Base-by-base conservation (phyloP, 2,329 filamentous ascomycete genomes). In the Monosporascus sp. region DNA sequence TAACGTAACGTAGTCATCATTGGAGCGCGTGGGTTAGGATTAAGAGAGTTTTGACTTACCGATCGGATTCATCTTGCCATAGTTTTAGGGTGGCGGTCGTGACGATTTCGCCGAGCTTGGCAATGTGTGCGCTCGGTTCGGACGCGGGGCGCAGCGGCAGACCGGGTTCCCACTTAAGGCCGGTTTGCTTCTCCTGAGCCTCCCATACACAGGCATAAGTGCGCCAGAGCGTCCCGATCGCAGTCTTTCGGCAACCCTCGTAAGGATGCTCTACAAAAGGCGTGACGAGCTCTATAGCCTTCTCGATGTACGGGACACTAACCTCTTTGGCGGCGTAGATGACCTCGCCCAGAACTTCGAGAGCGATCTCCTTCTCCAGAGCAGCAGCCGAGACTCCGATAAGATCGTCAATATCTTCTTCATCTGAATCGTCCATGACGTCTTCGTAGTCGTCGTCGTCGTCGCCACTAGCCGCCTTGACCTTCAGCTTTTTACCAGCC, bases 281-380 rank as follows among this genome's bases (percentile, higher is more conserved):
- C 41, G 90, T 78, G 31, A 96, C 82, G 59, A 85, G 85, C 72
- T 90, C 87, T 56, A 99, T 83, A 7, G 90, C 90, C 77, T 90
- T 88, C 75, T 96, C 87, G 57, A 97, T 88, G 71, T 93, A 96
- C 11, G 65, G 63, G 9, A 61, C 59, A 47, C 65, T 65, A 56
- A 58, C 65, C 5, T 89, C 85, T 60, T 95, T 74, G 52, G 83
- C 75, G 62, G 81, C 80, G 69, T 83, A 90, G 65, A 97, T 87
- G 57, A 99, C 84, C 67, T 99, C 94, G 59, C 92, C 94, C 37
- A 97, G 82, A 6, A 97, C 92, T 71, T 99, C 94, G 45, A 96
- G 84, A 38, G 94, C 93, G 63, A 97, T 95, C 73, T 99, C 94
- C 75, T 97, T 97, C 79, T 97, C 94, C 64, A 96, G 83, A 24